Conservation (phyloP, 148 eudicot species). For the Camellia lanceoleosa region DNA sequence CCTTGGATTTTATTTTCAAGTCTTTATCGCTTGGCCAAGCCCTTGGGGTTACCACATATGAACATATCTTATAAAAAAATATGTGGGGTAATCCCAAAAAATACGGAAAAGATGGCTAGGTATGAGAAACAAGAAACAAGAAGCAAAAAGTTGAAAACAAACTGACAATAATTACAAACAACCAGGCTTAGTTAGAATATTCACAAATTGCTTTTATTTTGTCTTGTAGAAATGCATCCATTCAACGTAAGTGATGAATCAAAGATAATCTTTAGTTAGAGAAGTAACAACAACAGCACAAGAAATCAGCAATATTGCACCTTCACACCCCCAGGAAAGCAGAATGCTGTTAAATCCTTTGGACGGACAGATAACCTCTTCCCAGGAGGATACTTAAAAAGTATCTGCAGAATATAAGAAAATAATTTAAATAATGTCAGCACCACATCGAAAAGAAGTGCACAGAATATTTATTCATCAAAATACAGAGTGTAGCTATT, state of each 20-base stretch:
- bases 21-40: no score
- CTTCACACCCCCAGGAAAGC: slow-evolving; percentile 94
- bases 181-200: neutral
- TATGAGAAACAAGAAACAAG: neutral
- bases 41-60: no score
- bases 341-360: slow-evolving; percentile 82
- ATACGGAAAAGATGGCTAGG: neutral
- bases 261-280: slow-evolving; percentile 6
- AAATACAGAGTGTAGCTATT: slow-evolving; percentile 4
- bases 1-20: no score
- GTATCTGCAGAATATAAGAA: slow-evolving; percentile 44
- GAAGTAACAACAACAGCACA: neutral
- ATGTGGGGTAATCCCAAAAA: neutral
- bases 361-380: slow-evolving; percentile 70
- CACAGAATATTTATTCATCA: neutral
- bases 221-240: neutral
- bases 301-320: slow-evolving; percentile 30
- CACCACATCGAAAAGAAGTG: neutral
- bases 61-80: neutral
- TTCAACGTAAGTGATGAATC: neutral
- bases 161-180: neutral
- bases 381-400: slow-evolving; percentile 87
- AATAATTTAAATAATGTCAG: slow-evolving; percentile 4
- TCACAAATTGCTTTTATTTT: neutral
- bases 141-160: neutral